Base-by-base conservation (phyloP, 305 asterid species). In the Solanum hybrid region DNA sequence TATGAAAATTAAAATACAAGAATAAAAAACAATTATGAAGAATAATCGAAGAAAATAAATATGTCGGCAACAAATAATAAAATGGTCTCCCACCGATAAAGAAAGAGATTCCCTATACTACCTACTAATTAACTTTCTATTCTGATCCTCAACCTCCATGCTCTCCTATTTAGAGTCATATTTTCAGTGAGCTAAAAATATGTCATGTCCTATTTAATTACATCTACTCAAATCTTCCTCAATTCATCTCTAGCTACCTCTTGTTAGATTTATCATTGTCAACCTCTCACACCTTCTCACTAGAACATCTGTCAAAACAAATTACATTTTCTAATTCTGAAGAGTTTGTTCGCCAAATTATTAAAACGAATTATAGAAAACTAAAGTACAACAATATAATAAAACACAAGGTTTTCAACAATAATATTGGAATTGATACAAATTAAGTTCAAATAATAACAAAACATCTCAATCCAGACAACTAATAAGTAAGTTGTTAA, bases 111-210 rank as follows among this genome's bases (percentile, higher is more conserved):
- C 3, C 3, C 29, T 2, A 22, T 4, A 51, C 16, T 24, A 69
- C 0, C 14, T 69, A 10, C 1, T 1, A 69, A 69, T 24, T 24
- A 11, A 69, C 7, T 26, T 69, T 69, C 3, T 11, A 69, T 26
- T 1, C 0, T 69, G 3, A 24, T 69, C 14, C 2, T 69, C 76
- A 24, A 67, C 1, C 29, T 67, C 1, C 4, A n/a, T 67, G 16
- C 1, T 11, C 13, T 22, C 29, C 28, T 67, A 67, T n/a, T 0
- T 67, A 24, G 16, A 11, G 3, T 67, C 16, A 4, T 67, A 5
- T 4, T 67, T 2, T n/a, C 0, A 0, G 0, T 11, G 1, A 11
- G 31, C 13, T 24, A 11, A 69, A 64, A 69, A 0, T 24, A 0
- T 2, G 3, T 0, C 4, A 11, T 24, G 3, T 10, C 4, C 3